These are phyloP conservation scores for Diutina sp. DNA, from an alignment of 1,139 yeast species.

Conservation along the genomic window DNA sequence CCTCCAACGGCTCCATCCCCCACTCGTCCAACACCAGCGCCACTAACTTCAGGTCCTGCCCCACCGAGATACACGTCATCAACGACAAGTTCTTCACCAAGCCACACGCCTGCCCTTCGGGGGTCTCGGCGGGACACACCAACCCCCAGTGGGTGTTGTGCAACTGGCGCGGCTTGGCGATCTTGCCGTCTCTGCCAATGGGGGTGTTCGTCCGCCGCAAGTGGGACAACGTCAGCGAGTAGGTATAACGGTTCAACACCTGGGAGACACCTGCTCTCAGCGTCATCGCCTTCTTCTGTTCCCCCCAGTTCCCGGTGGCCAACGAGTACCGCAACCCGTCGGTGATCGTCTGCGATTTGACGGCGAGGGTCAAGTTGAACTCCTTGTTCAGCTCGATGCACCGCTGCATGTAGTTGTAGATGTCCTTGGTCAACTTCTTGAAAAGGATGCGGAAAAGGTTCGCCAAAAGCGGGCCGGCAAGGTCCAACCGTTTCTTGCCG, in stretches of 20 bases:
- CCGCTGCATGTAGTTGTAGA: constrained; percentile 96
- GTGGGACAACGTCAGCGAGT: constrained; percentile 94
- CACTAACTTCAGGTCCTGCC: constrained; percentile 94
- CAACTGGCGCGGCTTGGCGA: constrained; percentile 96
- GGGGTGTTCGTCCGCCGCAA: constrained; percentile 98
- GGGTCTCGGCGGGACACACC: constrained; percentile 99
- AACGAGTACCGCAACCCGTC: constrained; percentile 94
- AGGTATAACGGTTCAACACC: constrained; percentile 94
- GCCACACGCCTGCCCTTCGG: constrained; percentile 99
- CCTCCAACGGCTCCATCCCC: constrained; percentile 98
- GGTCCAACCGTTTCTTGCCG: constrained; percentile 94
- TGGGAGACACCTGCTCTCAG: constrained; percentile 99
- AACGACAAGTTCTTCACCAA: constrained; percentile 88
- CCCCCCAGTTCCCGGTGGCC: constrained; percentile 99
- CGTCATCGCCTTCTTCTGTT: constrained; percentile 98
- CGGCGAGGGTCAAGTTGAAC: constrained; percentile 91
- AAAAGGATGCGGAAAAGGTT: constrained; percentile 88
- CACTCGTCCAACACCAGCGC: constrained; percentile 90
- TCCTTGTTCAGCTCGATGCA: constrained; percentile 97
- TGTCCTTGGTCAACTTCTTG: constrained; percentile 88
- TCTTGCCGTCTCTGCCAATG: constrained; percentile 96
- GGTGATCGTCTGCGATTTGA: constrained; percentile 91
- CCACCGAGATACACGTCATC: constrained; percentile 97
- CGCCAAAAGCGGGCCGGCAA: constrained; percentile 96
- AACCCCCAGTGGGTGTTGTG: constrained; percentile 99